Evolutionary conservation across 2,329 filamentous ascomycete genomes (phyloP).

Genomic region (Waltergamsia citrina): DNA sequence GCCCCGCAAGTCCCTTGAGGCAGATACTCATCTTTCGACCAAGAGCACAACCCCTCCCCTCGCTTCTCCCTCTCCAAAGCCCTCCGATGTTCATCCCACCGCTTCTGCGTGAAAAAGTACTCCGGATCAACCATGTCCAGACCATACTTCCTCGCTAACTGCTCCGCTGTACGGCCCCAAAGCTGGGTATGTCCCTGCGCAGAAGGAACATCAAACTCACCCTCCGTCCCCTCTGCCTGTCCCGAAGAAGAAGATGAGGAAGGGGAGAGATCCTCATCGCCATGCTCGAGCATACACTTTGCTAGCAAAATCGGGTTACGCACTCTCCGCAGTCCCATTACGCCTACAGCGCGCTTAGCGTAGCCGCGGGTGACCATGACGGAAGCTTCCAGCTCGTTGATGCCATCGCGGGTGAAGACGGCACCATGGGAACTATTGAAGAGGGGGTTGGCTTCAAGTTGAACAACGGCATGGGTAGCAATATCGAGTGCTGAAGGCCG

Average conservation of each 20-base stretch:
- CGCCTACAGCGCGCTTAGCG: constrained; percentile 69
- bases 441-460: constrained; percentile 70
- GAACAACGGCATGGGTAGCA: constrained; percentile 64
- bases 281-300: constrained; percentile 57
- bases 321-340: constrained; percentile 64
- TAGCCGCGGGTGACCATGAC: constrained; percentile 72
- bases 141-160: constrained; percentile 57
- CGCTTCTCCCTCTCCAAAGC: constrained; percentile 42
- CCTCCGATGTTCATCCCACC: constrained; percentile 69
- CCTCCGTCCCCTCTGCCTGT: background rate
- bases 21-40: constrained; percentile 56
- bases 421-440: constrained; percentile 82
- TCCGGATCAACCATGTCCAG: constrained; percentile 57
- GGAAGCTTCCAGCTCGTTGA: constrained; percentile 78
- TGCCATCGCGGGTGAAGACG: constrained; percentile 75
- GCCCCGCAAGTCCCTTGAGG: constrained; percentile 80
- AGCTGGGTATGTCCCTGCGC: constrained; percentile 64
- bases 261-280: constrained; percentile 45
- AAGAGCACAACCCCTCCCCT: constrained; percentile 31
- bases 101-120: constrained; percentile 71
- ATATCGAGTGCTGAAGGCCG: constrained; percentile 58
- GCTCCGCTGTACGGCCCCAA: constrained; percentile 58
- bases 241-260: background rate
- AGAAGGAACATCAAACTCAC: constrained; percentile 33
- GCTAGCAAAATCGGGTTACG: constrained; percentile 74